phyloP scores from a whole-genome alignment of 1,284 basidiomycete species.

The Rhodotorula sp. region DNA sequence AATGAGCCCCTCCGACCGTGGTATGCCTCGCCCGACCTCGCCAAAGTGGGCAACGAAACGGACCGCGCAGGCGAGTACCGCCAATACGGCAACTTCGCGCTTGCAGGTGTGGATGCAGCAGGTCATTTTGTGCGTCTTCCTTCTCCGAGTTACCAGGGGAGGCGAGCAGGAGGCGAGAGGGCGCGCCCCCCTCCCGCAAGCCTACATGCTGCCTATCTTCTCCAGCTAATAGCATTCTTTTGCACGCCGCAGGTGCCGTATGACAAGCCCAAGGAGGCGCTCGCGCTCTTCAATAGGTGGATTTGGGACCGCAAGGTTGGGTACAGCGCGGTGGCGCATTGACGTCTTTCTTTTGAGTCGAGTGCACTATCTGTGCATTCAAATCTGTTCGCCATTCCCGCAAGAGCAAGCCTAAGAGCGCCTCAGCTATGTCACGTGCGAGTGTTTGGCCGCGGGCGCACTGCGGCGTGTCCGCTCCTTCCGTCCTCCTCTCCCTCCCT shows the following conservation, averaged over 20 bases:
- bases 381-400: too few species aligned
- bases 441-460: not conserved
- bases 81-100: constrained; percentile 40
- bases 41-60: not conserved
- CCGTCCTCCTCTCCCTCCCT: not conserved
- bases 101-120: constrained; percentile 40
- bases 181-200: too few species aligned
- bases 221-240: too few species aligned
- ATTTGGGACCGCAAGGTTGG: constrained; percentile 23
- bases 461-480: not conserved
- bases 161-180: too few species aligned
- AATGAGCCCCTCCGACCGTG: constrained; percentile 31
- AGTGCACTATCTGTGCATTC: not conserved
- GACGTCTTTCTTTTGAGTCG: not conserved
- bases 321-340: not conserved
- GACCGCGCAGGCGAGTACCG: constrained; percentile 41
- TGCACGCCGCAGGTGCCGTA: constrained; percentile 38
- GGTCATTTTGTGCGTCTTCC: constrained; percentile 32
- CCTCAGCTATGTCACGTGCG: not conserved
- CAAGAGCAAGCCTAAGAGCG: not conserved
- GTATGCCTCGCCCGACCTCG: constrained; percentile 30
- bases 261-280: constrained; percentile 40
- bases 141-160: not conserved
- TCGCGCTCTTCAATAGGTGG: constrained; percentile 42
- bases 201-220: too few species aligned